Evolutionary conservation across 2,329 filamentous ascomycete genomes (phyloP).

Genomic region (Xylariales sp.): DNA sequence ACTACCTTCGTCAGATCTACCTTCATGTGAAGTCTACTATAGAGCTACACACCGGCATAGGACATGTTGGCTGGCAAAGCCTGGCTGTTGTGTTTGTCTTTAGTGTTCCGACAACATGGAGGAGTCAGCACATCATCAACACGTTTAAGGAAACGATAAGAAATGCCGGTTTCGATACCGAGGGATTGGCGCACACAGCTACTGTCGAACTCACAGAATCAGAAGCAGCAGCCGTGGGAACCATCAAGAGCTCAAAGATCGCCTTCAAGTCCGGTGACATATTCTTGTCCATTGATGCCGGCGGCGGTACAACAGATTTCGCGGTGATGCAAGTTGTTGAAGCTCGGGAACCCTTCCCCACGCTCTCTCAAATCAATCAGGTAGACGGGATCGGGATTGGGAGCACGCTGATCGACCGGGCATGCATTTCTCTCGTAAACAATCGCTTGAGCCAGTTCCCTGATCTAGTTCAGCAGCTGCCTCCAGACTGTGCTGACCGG

Average conservation of each 20-base stretch:
- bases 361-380: conserved; percentile 26
- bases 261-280: conserved; percentile 32
- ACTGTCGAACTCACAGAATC: conserved; percentile 43
- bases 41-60: conserved; percentile 33
- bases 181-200: conserved; percentile 32
- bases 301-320: conserved; percentile 42
- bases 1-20: conserved; percentile 47
- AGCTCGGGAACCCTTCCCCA: conserved; percentile 20
- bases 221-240: conserved; percentile 42
- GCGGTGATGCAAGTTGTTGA: conserved; percentile 37
- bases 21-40: conserved; percentile 41
- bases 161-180: conserved; percentile 43
- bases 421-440: conserved; percentile 35
- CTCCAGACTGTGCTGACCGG: conserved; percentile 29
- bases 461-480: conserved; percentile 29
- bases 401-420: conserved; percentile 39
- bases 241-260: conserved; percentile 37
- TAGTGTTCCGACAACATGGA: conserved; percentile 55
- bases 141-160: conserved; percentile 42
- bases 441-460: conserved; percentile 31
- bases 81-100: conserved; percentile 50
- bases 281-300: conserved; percentile 40
- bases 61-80: conserved; percentile 35
- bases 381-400: conserved; percentile 43
- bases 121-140: conserved; percentile 43